Conservation (phyloP, 2,329 filamentous ascomycete species). For the Nannizzia gypsea region DNA sequence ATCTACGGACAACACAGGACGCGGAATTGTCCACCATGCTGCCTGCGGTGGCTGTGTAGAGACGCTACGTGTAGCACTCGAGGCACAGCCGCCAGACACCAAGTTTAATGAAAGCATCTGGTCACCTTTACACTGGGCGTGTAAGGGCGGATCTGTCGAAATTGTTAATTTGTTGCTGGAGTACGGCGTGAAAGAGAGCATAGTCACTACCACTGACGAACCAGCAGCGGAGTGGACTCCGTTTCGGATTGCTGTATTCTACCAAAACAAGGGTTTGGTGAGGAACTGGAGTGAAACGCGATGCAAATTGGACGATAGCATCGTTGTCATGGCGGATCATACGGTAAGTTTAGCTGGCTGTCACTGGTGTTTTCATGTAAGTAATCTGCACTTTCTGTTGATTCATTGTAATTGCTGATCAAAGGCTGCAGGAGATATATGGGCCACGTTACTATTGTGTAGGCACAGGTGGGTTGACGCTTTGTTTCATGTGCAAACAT, state of each 20-base stretch:
- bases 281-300: background rate
- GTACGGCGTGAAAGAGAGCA: background rate
- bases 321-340: background rate
- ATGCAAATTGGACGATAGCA: background rate
- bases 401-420: background rate
- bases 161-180: background rate
- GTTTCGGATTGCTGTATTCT: background rate
- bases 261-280: background rate
- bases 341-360: background rate
- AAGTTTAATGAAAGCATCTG: background rate
- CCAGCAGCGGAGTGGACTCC: background rate
- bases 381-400: background rate
- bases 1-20: background rate
- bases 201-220: background rate
- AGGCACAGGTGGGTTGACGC: background rate
- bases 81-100: background rate
- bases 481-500: background rate
- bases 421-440: background rate
- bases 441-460: background rate
- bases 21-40: background rate
- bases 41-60: background rate
- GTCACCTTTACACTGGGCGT: background rate
- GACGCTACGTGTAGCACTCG: background rate
- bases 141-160: background rate
- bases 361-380: background rate